phyloP scores from a whole-genome alignment of 2,329 filamentous ascomycete genomes.

The Cytospora piceae region DNA sequence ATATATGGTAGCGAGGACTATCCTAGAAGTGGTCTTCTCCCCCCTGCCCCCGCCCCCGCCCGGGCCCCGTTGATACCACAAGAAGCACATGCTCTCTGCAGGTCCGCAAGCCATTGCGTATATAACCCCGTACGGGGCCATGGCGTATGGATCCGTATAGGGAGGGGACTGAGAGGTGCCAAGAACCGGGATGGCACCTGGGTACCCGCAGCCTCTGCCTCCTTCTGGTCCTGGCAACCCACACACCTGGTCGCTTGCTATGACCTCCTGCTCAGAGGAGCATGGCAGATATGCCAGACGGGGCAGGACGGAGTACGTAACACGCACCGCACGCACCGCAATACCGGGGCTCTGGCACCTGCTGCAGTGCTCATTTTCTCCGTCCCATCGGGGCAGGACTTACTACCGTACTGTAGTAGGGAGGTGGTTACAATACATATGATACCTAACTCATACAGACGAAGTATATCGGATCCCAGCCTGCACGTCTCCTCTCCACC shows the following conservation, averaged over 20 bases:
- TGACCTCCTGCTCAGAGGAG: background rate
- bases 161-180: background rate
- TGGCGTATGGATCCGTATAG: background rate
- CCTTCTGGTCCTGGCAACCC: background rate
- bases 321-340: background rate
- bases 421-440: background rate
- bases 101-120: background rate
- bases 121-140: background rate
- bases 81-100: background rate
- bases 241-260: background rate
- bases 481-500: no score
- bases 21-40: background rate
- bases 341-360: background rate
- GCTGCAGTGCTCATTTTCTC: background rate
- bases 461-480: background rate
- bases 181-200: background rate
- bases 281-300: background rate
- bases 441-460: background rate
- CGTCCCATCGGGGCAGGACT: background rate
- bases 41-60: no score
- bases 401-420: background rate
- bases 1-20: background rate
- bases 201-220: background rate
- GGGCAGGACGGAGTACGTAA: background rate
- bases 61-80: background rate